A percentile compares a stretch with the other conserved stretches of the same genome.
These are phyloP conservation scores for Aspergillus alliaceus DNA, from an alignment of 2,329 filamentous ascomycete species.

Conservation along the genomic window DNA sequence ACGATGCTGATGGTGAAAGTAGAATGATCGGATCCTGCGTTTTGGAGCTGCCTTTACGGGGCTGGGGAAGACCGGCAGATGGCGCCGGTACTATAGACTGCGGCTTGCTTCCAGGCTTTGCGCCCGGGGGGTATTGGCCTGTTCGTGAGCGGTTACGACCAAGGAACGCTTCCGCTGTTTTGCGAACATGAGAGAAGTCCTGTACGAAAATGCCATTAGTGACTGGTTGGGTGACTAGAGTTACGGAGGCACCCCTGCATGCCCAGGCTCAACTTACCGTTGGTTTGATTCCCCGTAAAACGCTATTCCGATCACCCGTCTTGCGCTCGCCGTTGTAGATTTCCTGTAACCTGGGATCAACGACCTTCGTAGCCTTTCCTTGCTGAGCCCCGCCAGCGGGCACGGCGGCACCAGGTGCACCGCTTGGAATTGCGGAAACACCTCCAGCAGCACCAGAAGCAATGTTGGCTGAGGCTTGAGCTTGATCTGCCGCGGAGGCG, in stretches of 20 bases:
- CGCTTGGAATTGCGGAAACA: constrained; percentile 41
- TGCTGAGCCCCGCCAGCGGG: constrained; percentile 26
- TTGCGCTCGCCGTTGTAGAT: constrained; percentile 90
- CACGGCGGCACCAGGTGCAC: constrained; percentile 40
- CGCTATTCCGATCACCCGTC: constrained; percentile 89
- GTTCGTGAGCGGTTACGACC: constrained; percentile 49
- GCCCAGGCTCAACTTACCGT: constrained; percentile 59
- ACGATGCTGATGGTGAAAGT: constrained; percentile 91
- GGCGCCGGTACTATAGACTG: constrained; percentile 33
- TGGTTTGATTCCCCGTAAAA: constrained; percentile 82
- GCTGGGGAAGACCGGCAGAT: constrained; percentile 38
- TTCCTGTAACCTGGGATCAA: constrained; percentile 79
- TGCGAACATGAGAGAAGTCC: constrained; percentile 94
- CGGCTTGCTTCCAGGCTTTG: constrained; percentile 36
- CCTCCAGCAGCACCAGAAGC: constrained; percentile 51
- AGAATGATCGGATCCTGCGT: constrained; percentile 85
- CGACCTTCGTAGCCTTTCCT: constrained; percentile 60
- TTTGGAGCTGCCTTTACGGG: constrained; percentile 47
- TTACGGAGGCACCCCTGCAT: not conserved
- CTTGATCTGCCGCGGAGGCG: constrained; percentile 40
- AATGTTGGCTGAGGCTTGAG: constrained; percentile 49
- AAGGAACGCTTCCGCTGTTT: constrained; percentile 77
- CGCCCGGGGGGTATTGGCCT: constrained; percentile 34
- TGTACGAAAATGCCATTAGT: constrained; percentile 41
- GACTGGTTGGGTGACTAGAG: not conserved